Evolutionary conservation across 768 basidiomycete genomes (phyloP), one percentile per base, ranked within the genome.

Genomic region (Xerocomus brunneocitrinus): DNA sequence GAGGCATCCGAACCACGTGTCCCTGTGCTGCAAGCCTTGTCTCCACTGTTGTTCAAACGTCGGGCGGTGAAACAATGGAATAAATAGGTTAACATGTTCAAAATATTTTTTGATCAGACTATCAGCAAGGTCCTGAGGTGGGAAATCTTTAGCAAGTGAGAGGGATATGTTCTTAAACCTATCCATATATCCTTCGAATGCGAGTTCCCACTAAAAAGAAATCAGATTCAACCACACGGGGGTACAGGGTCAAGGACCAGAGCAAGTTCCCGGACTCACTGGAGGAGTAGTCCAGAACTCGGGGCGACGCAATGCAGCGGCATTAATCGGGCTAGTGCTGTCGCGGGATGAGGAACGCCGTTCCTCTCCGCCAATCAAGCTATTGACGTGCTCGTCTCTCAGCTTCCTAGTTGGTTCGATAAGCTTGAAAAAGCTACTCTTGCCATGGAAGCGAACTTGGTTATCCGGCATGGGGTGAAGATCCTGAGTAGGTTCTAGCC

Each of bases 31-130:
- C 25, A 85, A 62, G 8, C 73, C 73, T 2, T 80, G 76, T 31
- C 63, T 71, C 73, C 82, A 84, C 43, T 85, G 80, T 14, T 75
- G 75, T 35, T 81, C 73, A 61, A 94, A 92, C 0, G 84, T 83
- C 5, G 82, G 82, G 22, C 77, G 78, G 62, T 92, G 89, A 28
- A 94, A 72, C 19, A 93, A 68, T 8, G 89, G 89, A 50, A 82
- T 74, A 34, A 80, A 73, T 28, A 65, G 61, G 61, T 91, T 87
- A 47, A 76, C 67, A 54, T 83, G 74, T 3, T 69, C 58, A 60
- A 95, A 95, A 65, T 82, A 93, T 28, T 85, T 71, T 36, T 80
- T 71, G 58, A 94, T 80, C 30, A 97, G 75, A 16, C 59, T 64
- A 28, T 68, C 62, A 8, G 78, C 78, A 16, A 92, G 79, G 53